A percentile compares a stretch with the other conserved stretches of the same genome.
These are phyloP conservation scores for Candida sphagnicola DNA, from an alignment of 805 yeast species.

Conservation along the genomic window DNA sequence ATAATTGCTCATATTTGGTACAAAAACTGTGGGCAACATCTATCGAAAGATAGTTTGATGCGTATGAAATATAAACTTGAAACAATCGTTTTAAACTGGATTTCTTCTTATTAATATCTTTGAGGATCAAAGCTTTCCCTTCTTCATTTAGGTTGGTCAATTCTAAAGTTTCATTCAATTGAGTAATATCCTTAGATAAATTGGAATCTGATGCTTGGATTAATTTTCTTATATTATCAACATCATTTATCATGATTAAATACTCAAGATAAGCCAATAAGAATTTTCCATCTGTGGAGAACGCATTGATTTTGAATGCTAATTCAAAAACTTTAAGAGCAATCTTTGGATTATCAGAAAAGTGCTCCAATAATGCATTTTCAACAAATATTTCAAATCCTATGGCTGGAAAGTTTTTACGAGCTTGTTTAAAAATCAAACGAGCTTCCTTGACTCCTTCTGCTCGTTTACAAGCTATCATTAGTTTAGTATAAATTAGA, in stretches of 20 bases:
- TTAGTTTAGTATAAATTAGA: constrained; percentile 59
- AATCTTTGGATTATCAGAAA: constrained; percentile 59
- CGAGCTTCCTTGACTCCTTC: constrained; percentile 73
- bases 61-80: constrained; percentile 58
- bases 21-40: constrained; percentile 65
- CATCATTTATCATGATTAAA: constrained; percentile 64
- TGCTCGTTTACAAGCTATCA: constrained; percentile 68
- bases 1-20: constrained; percentile 57
- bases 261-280: constrained; percentile 69
- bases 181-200: constrained; percentile 33
- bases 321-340: constrained; percentile 76
- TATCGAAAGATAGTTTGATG: constrained; percentile 66
- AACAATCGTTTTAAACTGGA: constrained; percentile 26
- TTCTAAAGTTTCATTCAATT: constrained; percentile 17
- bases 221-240: constrained; percentile 70
- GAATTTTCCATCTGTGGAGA: constrained; percentile 53
- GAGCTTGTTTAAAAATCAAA: constrained; percentile 60
- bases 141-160: constrained; percentile 37
- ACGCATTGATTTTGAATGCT: constrained; percentile 55
- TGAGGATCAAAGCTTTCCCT: constrained; percentile 31
- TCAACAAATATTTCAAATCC: constrained; percentile 79
- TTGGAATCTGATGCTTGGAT: constrained; percentile 74
- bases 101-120: constrained; percentile 21
- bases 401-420: constrained; percentile 52
- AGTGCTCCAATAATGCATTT: constrained; percentile 77